A percentile compares a stretch with the other conserved stretches of the same genome.
These are phyloP conservation scores for Suaeda aralocaspica DNA, from an alignment of 148 eudicot genomes.

Conservation along the genomic window DNA sequence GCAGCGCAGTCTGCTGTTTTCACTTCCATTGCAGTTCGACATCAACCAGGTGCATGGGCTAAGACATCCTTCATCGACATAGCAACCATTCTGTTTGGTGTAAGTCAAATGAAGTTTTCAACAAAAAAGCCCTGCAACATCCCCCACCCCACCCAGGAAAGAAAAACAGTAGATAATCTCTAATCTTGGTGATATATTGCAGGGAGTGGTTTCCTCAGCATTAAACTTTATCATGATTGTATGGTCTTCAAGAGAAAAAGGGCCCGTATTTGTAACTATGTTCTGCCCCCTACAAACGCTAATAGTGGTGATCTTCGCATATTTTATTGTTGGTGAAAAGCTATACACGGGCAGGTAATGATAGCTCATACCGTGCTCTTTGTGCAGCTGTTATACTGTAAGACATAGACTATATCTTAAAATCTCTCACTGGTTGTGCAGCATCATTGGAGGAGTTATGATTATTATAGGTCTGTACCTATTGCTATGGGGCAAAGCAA, in stretches of 20 bases:
- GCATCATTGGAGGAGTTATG: constrained; percentile 39
- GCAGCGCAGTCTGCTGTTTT: constrained; percentile 44
- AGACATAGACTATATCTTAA: constrained; percentile 7
- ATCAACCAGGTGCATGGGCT: constrained; percentile 34
- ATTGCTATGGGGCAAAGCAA: constrained; percentile 44
- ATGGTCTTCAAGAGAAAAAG: constrained; percentile 36
- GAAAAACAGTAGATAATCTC: neutral
- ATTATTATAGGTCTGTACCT: constrained; percentile 42
- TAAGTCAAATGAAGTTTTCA: constrained; percentile 20
- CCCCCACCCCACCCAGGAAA: neutral
- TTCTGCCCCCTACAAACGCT: constrained; percentile 39
- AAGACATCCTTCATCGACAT: constrained; percentile 30
- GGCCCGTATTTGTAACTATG: constrained; percentile 18
- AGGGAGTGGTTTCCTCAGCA: constrained; percentile 47
- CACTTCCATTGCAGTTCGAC: constrained; percentile 31
- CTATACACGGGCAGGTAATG: constrained; percentile 45
- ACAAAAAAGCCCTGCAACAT: neutral
- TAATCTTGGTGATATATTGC: constrained; percentile 15
- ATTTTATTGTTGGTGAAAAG: constrained; percentile 43
- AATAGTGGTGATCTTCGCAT: constrained; percentile 38
- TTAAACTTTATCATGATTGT: constrained; percentile 40
- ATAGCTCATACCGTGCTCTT: neutral
- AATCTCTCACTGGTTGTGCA: constrained; percentile 24
- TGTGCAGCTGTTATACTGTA: neutral
- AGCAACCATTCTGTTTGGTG: constrained; percentile 41